These are phyloP conservation scores for Hordeum pubiflorum DNA, from an alignment of 202 grass and related monocot genomes.

Conservation along the genomic window DNA sequence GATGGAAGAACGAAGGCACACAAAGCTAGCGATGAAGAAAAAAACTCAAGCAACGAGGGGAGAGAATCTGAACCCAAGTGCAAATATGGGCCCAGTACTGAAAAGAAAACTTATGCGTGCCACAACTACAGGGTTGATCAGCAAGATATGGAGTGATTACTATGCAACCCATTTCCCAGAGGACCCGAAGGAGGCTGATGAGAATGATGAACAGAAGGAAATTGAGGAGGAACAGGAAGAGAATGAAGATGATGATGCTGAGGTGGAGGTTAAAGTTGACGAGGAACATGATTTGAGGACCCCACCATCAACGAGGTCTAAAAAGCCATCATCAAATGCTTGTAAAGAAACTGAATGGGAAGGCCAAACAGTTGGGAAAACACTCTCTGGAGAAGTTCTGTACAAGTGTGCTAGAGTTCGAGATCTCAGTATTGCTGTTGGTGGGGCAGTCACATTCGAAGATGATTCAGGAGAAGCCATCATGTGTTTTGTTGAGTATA, in stretches of 20 bases:
- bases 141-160: constrained; percentile 68
- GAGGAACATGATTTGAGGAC: not conserved
- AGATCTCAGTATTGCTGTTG: constrained; percentile 37
- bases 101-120: constrained; percentile 70
- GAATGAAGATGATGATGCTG: constrained; percentile 53
- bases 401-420: constrained; percentile 34
- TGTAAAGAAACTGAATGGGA: constrained; percentile 44
- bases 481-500: constrained; percentile 62
- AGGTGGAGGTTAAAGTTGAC: constrained; percentile 35
- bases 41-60: constrained; percentile 34
- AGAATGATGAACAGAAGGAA: constrained; percentile 34
- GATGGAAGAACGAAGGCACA: constrained; percentile 66
- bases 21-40: constrained; percentile 68
- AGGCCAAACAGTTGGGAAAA: constrained; percentile 39
- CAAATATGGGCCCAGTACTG: constrained; percentile 38
- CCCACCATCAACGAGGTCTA: constrained; percentile 9
- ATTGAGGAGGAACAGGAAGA: constrained; percentile 52
- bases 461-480: constrained; percentile 40
- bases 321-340: constrained; percentile 12
- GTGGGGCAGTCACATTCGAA: constrained; percentile 38
- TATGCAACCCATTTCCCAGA: constrained; percentile 63
- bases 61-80: constrained; percentile 65
- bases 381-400: constrained; percentile 43
- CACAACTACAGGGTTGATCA: constrained; percentile 63
- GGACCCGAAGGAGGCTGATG: constrained; percentile 35